Base-by-base conservation (phyloP, 2,329 filamentous ascomycete species). In the Madurella fahalii region DNA sequence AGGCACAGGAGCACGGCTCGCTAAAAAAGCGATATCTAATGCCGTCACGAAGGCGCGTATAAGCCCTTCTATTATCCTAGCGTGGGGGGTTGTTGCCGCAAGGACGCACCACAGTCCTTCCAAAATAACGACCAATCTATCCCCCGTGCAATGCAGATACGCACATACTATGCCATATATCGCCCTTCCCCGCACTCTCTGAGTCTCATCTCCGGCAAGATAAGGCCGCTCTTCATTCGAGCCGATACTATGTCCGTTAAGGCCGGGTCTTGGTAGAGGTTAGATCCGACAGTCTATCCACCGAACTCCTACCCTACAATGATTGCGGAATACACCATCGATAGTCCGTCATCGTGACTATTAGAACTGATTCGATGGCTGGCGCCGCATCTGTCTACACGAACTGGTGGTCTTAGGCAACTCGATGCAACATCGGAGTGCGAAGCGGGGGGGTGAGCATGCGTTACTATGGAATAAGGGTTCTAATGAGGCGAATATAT, bases 261-360 rank as follows among this genome's bases (percentile, higher is more conserved):
- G 25, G 7, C 25, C 25, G 25, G 25, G 25, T 7, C 3, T 25
- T 25, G 25, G 25, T 25, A 25, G 25, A 25, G 3, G 25, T 25
- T 25, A 25, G 7, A 25, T 7, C 25, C 25, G 25, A 25, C 25
- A 25, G 25, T 7, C 25, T 25, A 25, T 7, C 25, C 25, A 25
- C 25, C 25, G 25, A 25, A 25, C 7, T 25, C 25, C 25, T 25
- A 25, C 25, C 8, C 25, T 12, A 16, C 15, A 17, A 41, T 7
- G 12, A 60, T 62, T 37, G 54, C 57, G 59, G 49, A 40, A 61
- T 58, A 34, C 20, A 40, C 42, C 11, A 45, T 40, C 5, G 20
- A 2, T 12, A 57, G 43, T 50, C 60, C 61, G 61, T 46, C 57
- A 63, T 63, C 40, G 5, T 13, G 17, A 41, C 12, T 2, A 40